phyloP scores from a whole-genome alignment of 129 eudicot species.

The Flaveria linearis region DNA sequence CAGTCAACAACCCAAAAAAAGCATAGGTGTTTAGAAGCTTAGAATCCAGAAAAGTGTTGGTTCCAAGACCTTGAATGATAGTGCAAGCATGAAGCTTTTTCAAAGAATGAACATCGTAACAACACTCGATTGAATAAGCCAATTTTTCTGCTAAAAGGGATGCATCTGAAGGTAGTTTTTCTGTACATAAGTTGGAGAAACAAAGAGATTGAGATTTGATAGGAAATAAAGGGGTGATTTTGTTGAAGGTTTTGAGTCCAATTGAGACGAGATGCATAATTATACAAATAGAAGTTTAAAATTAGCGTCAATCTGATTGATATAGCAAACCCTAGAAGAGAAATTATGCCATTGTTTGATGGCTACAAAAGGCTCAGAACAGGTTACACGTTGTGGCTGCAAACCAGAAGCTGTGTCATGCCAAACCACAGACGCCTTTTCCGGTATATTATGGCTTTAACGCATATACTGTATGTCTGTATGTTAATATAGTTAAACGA shows the following conservation, averaged over 20 bases:
- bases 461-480: too few relatives aligned
- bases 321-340: slow-evolving; percentile 18
- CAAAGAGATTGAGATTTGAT: slow-evolving; percentile 17
- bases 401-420: too few relatives aligned
- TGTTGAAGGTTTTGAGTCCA: slow-evolving; percentile 24
- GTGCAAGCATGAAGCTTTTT: slow-evolving; percentile 60
- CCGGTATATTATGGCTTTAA: too few relatives aligned
- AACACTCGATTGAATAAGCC: slow-evolving; percentile 40
- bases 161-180: slow-evolving; percentile 14
- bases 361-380: too few relatives aligned
- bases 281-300: neutral
- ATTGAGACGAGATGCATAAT: slow-evolving; percentile 37
- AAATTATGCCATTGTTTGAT: slow-evolving; percentile 13
- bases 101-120: slow-evolving; percentile 36
- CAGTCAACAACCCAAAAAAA: slow-evolving; percentile 38
- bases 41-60: slow-evolving; percentile 46
- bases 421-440: too few relatives aligned
- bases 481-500: too few relatives aligned
- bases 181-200: slow-evolving; percentile 25
- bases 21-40: slow-evolving; percentile 49
- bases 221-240: slow-evolving; percentile 26
- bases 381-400: too few relatives aligned
- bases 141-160: slow-evolving; percentile 27
- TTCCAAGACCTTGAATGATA: slow-evolving; percentile 40
- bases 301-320: slow-evolving; percentile 10